These are phyloP conservation scores for Phytopythium vexans DNA, from an alignment of 352 stramenopile species.

Conservation along the genomic window DNA sequence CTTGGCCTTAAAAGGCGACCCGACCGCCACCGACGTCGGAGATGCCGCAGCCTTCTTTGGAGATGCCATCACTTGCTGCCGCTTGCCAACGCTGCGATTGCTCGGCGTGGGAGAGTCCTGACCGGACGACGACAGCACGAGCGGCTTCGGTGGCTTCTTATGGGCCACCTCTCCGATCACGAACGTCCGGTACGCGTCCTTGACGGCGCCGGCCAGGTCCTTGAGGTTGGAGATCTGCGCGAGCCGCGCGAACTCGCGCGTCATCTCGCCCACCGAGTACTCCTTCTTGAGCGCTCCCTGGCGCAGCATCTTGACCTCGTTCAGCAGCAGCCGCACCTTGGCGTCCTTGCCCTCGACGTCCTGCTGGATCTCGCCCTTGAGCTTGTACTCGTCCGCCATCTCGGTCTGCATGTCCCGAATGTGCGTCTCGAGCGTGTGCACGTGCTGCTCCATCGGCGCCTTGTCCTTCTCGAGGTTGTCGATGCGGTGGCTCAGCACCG, in stretches of 20 bases:
- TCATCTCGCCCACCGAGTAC: conserved; percentile 77
- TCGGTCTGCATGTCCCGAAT: conserved; percentile 80
- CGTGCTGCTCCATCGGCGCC: conserved; percentile 62
- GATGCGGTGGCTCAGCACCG: conserved; percentile 71
- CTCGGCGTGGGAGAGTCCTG: not conserved
- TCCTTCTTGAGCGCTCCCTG: conserved; percentile 79
- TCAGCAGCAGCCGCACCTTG: conserved; percentile 69
- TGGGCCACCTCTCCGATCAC: conserved; percentile 66
- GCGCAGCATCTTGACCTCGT: conserved; percentile 73
- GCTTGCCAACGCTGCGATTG: not conserved
- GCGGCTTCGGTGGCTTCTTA: conserved; percentile 44
- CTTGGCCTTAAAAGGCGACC: not conserved
- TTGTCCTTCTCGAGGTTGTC: conserved; percentile 73
- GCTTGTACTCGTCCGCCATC: conserved; percentile 65
- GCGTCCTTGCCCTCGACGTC: conserved; percentile 70
- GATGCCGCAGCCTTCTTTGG: not conserved
- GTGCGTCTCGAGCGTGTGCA: conserved; percentile 51
- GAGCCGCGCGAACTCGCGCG: conserved; percentile 67
- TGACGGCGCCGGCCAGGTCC: conserved; percentile 75
- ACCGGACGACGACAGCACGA: not conserved
- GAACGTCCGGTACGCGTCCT: conserved; percentile 73
- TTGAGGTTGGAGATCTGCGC: conserved; percentile 75
- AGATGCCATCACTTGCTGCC: not conserved
- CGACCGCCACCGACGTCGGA: not conserved
- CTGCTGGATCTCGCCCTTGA: conserved; percentile 57